These are phyloP conservation scores for Trebouxia sp. DNA, from an alignment of 139 green algal species.

Conservation along the genomic window DNA sequence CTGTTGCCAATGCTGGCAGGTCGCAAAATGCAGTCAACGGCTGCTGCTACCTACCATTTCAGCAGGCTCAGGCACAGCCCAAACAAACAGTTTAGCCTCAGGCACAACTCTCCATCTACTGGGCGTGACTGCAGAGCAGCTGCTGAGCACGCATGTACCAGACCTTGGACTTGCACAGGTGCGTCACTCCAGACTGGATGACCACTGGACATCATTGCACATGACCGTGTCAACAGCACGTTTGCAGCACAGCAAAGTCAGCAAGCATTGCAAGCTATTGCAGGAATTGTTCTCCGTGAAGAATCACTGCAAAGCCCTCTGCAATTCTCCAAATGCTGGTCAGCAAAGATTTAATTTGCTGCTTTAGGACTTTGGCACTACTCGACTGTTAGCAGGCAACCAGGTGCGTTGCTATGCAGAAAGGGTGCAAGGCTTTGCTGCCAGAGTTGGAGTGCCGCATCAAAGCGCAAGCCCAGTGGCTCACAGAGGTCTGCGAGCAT, in stretches of 20 bases:
- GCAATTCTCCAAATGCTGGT: too few species aligned
- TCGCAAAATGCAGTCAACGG: background rate
- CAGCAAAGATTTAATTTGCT: too few species aligned
- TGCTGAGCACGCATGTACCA: background rate
- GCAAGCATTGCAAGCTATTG: too few species aligned
- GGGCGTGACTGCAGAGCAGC: background rate
- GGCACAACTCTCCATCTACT: background rate
- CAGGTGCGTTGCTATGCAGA: background rate
- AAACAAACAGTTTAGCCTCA: background rate
- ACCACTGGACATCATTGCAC: too few species aligned
- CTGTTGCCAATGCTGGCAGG: background rate
- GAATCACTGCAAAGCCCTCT: too few species aligned
- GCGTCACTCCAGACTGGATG: background rate
- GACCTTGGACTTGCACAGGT: background rate
- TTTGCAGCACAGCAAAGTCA: too few species aligned
- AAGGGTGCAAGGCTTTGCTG: slow-evolving; percentile 22
- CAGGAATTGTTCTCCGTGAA: too few species aligned
- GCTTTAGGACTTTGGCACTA: too few species aligned
- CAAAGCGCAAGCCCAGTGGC: slow-evolving; percentile 11
- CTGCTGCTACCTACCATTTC: background rate
- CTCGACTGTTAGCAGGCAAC: too few species aligned
- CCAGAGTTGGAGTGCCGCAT: slow-evolving; percentile 8
- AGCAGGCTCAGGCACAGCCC: background rate
- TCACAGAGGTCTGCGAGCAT: slow-evolving; percentile 9
- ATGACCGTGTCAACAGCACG: background rate